Evolutionary conservation across 257 asterid genomes (phyloP), one percentile per base, ranked within the genome.

Genomic region (Petunia secreta): DNA sequence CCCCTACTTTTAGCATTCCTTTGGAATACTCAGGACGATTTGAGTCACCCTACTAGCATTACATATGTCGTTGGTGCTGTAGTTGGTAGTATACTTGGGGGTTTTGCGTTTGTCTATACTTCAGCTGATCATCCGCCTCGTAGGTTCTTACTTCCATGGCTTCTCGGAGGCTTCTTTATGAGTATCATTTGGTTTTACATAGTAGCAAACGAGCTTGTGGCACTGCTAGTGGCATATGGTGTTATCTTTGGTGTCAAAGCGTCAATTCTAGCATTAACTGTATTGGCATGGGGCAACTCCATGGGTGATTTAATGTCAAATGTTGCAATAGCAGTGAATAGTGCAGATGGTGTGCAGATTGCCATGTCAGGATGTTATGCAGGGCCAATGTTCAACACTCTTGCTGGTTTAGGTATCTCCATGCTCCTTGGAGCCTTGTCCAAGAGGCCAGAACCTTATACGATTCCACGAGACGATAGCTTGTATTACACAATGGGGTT

Each of bases 201-300:
- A 3, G 79, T 92, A 4, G 98, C 98, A 0, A 89, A 89, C 16
- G 98, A 92, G 86, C 97, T 94, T 3, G 98, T 94, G 1, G 92
- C 93, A 0, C 81, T 94, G 71, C 76, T 92, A 4, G 90, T 91
- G 74, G 87, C 91, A 1, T 84, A 92, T 3, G 98, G 97, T 6
- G 86, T 88, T 15, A 86, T 94, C 40, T 85, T 91, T 5, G 83
- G 85, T 4, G 85, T 94, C 82, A 86, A 86, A 46, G 89, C 97
- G 0, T 84, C 95, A 0, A 80, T 92, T 3, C 92, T 92, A 14
- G 95, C 90, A 0, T 80, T 92, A 79, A 94, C 98, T 0, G 79
- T 94, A 46, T 62, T 92, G 83, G 98, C 97, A 8, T 92, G 98
- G 98, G 98, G 98, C 4, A 94, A 94, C 84, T 94, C 98, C 5